Conservation (phyloP, 306 rosid species). For the Biancaea sappan region DNA sequence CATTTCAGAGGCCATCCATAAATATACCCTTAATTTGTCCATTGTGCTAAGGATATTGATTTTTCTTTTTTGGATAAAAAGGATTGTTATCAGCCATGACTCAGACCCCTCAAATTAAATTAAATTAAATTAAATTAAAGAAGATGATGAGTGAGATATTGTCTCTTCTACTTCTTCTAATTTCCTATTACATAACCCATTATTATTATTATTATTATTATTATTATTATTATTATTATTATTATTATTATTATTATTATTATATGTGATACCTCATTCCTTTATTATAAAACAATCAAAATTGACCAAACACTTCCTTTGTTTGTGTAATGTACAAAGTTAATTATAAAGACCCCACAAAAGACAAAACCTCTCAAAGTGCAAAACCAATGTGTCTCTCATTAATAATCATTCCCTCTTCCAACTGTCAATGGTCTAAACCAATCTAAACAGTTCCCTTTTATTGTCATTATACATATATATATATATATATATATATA, state of each 20-base stretch:
- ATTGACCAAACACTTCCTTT: neutral
- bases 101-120: no score
- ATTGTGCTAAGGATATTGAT: no score
- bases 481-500: no score
- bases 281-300: neutral
- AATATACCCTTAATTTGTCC: no score
- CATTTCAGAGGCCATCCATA: no score
- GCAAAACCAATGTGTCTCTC: slow-evolving; percentile 1
- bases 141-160: neutral
- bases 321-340: neutral
- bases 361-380: neutral
- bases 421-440: neutral
- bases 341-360: neutral
- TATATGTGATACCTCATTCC: no score
- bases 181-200: neutral
- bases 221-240: no score
- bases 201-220: no score
- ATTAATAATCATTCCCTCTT: neutral
- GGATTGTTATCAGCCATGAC: no score
- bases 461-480: neutral
- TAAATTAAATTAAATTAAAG: neutral
- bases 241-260: no score
- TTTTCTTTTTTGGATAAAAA: no score
- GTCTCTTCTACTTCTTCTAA: neutral
- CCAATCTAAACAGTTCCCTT: neutral